Percentiles rank a stretch among this genome's conserved stretches.
Conservation (phyloP, 2,329 filamentous ascomycete genomes). For the Ophiostoma triangulosporum region DNA sequence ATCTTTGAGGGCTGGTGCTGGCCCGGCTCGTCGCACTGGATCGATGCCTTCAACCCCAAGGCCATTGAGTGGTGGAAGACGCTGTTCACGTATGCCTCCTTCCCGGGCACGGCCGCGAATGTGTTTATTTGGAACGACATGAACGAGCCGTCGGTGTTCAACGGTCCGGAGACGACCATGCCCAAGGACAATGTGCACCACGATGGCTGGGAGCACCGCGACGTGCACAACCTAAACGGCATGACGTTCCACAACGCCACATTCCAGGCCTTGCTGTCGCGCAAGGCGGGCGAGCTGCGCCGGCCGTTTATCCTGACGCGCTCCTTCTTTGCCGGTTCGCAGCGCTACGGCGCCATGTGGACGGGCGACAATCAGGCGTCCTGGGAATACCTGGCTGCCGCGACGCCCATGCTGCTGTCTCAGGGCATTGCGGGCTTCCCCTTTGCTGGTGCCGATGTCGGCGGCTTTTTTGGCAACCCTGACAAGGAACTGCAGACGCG, state of each 20-base stretch:
- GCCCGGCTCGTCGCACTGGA: conserved; percentile 93
- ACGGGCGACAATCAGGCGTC: conserved; percentile 93
- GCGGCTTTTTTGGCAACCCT: conserved; percentile 95
- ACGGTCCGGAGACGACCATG: conserved; percentile 96
- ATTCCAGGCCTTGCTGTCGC: conserved; percentile 67
- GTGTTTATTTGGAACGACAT: conserved; percentile 98
- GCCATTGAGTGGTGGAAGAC: conserved; percentile 82
- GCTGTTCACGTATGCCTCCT: conserved; percentile 76
- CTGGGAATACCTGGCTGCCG: conserved; percentile 81
- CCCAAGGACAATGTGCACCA: conserved; percentile 94
- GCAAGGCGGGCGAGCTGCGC: conserved; percentile 72
- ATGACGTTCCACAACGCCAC: conserved; percentile 94
- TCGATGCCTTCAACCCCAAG: conserved; percentile 91
- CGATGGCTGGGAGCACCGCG: conserved; percentile 89
- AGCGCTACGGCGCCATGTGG: conserved; percentile 92
- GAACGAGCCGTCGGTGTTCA: conserved; percentile 98
- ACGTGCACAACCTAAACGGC: conserved; percentile 91
- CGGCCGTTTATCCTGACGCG: conserved; percentile 89
- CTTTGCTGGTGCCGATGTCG: conserved; percentile 89
- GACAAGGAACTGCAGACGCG: conserved; percentile 80
- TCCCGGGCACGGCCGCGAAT: conserved; percentile 76
- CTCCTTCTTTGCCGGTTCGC: conserved; percentile 81
- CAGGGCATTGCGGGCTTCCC: conserved; percentile 89
- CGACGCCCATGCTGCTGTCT: conserved; percentile 85
- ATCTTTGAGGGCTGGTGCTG: conserved; percentile 97